Conservation (phyloP, 768 basidiomycete genomes). For the Lactarius quietus region DNA sequence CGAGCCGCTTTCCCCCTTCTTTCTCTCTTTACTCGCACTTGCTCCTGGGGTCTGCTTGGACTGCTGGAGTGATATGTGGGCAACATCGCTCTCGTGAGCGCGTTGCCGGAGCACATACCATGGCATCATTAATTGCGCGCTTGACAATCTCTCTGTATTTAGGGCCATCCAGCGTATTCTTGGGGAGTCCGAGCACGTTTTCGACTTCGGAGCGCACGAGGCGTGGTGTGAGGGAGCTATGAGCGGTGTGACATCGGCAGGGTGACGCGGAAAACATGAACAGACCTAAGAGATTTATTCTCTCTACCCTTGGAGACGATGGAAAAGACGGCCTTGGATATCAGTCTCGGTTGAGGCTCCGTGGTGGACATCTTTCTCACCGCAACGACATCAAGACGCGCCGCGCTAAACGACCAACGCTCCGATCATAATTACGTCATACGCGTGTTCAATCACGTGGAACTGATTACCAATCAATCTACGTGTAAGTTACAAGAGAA, state of each 20-base stretch:
- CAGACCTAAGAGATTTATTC: conserved; percentile 5
- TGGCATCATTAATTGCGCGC: conserved; percentile 13
- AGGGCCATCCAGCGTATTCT: neutral
- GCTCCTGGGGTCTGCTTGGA: neutral
- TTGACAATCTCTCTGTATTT: conserved; percentile 15
- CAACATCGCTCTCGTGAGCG: neutral
- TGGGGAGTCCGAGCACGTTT: conserved; percentile 2
- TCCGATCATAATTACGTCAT: conserved; percentile 2
- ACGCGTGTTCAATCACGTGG: conserved; percentile 3
- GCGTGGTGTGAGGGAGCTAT: conserved; percentile 19
- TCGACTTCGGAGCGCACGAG: conserved; percentile 18
- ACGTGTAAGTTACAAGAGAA: neutral
- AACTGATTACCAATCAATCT: neutral
- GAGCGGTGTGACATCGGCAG: neutral
- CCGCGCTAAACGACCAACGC: neutral
- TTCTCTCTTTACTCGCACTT: neutral
- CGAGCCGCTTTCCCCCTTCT: neutral
- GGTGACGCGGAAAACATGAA: neutral
- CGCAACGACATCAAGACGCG: neutral
- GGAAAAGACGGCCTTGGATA: conserved; percentile 10
- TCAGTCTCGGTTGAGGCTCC: neutral
- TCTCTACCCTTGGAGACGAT: conserved; percentile 12
- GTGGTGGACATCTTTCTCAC: neutral
- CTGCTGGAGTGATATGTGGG: neutral
- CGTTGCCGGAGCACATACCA: conserved; percentile 9